Conservation (phyloP, 2,329 filamentous ascomycete genomes). For the Exophiala phaeomuriformis region DNA sequence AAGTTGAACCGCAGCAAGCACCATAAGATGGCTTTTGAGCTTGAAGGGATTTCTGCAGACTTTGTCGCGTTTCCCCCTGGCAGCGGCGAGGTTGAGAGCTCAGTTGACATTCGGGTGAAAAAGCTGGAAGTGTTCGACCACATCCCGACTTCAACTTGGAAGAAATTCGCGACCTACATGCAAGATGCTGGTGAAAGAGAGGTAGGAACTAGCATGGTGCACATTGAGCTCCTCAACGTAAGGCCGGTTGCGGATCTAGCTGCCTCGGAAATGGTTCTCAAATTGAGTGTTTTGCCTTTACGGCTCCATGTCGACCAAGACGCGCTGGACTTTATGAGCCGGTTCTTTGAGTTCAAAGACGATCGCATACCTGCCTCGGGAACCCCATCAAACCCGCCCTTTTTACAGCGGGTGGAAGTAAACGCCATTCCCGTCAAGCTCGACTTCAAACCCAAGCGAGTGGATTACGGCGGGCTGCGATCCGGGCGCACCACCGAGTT, state of each 20-base stretch:
- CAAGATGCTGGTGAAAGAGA: conserved; percentile 80
- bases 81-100: conserved; percentile 75
- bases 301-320: conserved; percentile 95
- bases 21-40: conserved; percentile 93
- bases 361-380: conserved; percentile 49
- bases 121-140: conserved; percentile 91
- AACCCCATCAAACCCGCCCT: conserved; percentile 66
- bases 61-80: conserved; percentile 70
- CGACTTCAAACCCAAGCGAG: conserved; percentile 97
- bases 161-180: conserved; percentile 93
- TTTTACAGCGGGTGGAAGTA: conserved; percentile 83
- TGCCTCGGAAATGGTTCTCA: conserved; percentile 81
- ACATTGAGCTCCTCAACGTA: conserved; percentile 80
- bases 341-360: conserved; percentile 98
- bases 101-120: conserved; percentile 71
- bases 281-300: conserved; percentile 70
- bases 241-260: conserved; percentile 76
- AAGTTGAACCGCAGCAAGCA: conserved; percentile 76
- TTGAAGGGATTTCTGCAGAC: conserved; percentile 76
- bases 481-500: conserved; percentile 95
- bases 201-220: conserved; percentile 79
- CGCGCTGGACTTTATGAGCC: conserved; percentile 89
- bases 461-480: conserved; percentile 86
- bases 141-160: conserved; percentile 92
- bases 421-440: conserved; percentile 75